Conservation (phyloP, 1,284 basidiomycete genomes). For the Trametes versicolor region DNA sequence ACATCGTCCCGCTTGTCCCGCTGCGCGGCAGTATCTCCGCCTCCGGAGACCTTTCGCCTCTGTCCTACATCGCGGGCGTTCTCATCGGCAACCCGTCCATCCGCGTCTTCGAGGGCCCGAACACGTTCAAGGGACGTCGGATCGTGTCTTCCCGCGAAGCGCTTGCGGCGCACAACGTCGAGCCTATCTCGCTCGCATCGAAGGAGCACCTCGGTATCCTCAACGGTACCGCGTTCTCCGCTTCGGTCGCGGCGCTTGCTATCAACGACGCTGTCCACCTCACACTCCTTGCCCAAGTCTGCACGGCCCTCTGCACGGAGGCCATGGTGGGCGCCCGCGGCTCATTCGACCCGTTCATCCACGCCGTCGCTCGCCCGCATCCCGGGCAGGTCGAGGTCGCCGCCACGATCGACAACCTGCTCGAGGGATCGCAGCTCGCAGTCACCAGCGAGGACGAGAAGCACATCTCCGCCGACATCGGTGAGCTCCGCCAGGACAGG, state of each 20-base stretch:
- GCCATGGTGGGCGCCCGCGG: constrained; percentile 78
- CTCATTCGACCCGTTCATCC: constrained; percentile 85
- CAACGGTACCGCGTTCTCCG: constrained; percentile 88
- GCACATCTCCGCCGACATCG: constrained; percentile 74
- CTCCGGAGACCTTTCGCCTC: constrained; percentile 82
- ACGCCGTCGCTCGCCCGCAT: constrained; percentile 83
- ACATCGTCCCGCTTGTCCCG: constrained; percentile 87
- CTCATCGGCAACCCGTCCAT: constrained; percentile 85
- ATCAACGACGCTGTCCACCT: constrained; percentile 80
- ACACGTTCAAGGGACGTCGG: constrained; percentile 59
- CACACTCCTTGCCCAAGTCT: constrained; percentile 75
- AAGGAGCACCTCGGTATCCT: constrained; percentile 87
- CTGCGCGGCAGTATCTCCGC: constrained; percentile 86
- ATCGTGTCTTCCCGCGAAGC: constrained; percentile 75
- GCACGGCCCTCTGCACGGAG: constrained; percentile 88
- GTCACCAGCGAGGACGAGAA: constrained; percentile 69
- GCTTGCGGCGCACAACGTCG: constrained; percentile 69
- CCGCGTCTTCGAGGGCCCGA: constrained; percentile 71
- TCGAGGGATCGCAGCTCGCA: constrained; percentile 80
- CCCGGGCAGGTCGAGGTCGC: constrained; percentile 86
- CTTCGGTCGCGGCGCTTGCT: constrained; percentile 66
- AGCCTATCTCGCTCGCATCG: constrained; percentile 75
- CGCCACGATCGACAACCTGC: constrained; percentile 71
- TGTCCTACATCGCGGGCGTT: constrained; percentile 86
- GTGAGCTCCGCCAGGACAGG: constrained; percentile 77